Evolutionary conservation across 2,329 filamentous ascomycete genomes (phyloP).

Genomic region (Ilyonectria mors-panacis): DNA sequence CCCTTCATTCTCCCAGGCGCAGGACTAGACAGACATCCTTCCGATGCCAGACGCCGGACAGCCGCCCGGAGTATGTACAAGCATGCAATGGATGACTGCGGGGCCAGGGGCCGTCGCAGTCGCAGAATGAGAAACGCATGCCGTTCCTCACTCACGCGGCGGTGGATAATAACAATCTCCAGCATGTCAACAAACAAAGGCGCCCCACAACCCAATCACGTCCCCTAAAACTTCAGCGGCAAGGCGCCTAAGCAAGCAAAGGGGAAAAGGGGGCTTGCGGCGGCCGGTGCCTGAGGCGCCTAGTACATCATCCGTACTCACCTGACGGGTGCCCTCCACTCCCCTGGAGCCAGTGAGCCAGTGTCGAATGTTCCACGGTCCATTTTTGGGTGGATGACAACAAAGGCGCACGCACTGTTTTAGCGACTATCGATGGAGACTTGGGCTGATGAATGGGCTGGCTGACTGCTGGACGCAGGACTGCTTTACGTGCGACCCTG

Average conservation of each 20-base stretch:
- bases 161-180: constrained; percentile 49
- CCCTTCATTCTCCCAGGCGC: background rate
- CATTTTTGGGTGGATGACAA: constrained; percentile 36
- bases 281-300: constrained; percentile 46
- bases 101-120: constrained; percentile 34
- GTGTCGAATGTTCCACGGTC: constrained; percentile 41
- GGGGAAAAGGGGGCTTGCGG: constrained; percentile 43
- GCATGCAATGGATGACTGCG: constrained; percentile 39
- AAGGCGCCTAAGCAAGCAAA: constrained; percentile 42
- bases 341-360: constrained; percentile 39
- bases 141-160: constrained; percentile 32
- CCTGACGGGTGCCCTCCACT: constrained; percentile 39
- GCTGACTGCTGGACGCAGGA: background rate
- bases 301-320: constrained; percentile 27
- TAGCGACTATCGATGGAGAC: constrained; percentile 1
- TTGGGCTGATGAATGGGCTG: constrained; percentile 2
- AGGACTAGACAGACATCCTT: background rate
- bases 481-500: background rate
- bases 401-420: constrained; percentile 28
- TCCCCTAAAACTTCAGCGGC: constrained; percentile 31
- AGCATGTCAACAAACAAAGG: constrained; percentile 48
- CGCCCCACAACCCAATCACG: constrained; percentile 42
- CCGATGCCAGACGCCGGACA: constrained; percentile 30
- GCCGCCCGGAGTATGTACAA: constrained; percentile 26
- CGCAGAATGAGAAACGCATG: constrained; percentile 44